Base-by-base conservation (phyloP, 805 yeast genomes). In the Maudiozyma barnettii region DNA sequence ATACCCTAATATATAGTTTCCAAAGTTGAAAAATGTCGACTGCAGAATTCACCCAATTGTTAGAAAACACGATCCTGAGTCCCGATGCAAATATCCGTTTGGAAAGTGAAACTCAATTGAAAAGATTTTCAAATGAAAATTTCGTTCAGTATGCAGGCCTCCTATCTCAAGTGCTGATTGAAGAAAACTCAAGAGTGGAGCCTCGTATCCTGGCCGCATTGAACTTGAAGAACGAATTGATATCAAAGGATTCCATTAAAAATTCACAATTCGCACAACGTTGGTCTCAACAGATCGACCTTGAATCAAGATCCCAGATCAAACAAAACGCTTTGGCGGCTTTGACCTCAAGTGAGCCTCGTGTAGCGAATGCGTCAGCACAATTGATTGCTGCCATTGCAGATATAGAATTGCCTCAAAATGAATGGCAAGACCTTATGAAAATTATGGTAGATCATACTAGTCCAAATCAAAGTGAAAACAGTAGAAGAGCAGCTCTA, bases 301-400 rank as follows among this genome's bases (percentile, higher is more conserved):
- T 59, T 2, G 72, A 68, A 5, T 70, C 77, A 29, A 86, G 80
- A 65, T 59, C 68, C 8, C 77, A 78, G 52, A 82, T 91, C 61
- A 89, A 87, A 69, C 72, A 74, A 41, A 72, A 75, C 29, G 75
- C 88, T 0, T 65, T 91, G 44, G 67, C 69, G 40, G 78, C 90
- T 2, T 76, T 93, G 47, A 64, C 82, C 47, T 74, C 85, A 16
- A 63, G 70, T n/a, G 84, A 78, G 53, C 49, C 57, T n/a, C 77
- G 87, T 59, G 96, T 91, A 47, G 93, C 95, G 30, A 79, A 81
- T 49, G 76, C 95, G 26, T 83, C 91, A 22, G 96, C 99, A 21
- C 97, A 91, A 71, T 74, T 91, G 54, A 91, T 93, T 45, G 95
- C 98, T 31, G 95, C 97, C 10, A 86, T 93, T 57, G 99, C 97